Conservation (phyloP, 2,329 filamentous ascomycete genomes). For the Raffaelea arxii region DNA sequence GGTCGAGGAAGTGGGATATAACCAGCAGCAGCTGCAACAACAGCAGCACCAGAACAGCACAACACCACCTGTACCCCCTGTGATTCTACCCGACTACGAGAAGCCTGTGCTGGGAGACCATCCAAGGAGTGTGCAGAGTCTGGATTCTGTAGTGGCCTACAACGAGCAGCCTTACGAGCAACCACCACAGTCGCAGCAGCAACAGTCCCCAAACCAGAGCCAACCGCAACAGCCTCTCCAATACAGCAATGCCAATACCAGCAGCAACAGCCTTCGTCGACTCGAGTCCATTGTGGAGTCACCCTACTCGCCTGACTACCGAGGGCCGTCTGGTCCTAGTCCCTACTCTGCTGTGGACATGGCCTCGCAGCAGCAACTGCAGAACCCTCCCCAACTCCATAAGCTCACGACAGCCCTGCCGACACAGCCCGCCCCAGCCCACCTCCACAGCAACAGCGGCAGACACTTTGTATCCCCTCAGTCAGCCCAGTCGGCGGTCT, state of each 20-base stretch:
- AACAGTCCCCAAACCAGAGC: background rate
- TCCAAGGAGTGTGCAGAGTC: background rate
- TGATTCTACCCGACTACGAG: background rate
- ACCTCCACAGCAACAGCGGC: constrained; percentile 8
- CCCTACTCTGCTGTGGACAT: background rate
- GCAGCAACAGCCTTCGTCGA: constrained; percentile 1
- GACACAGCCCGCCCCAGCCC: background rate
- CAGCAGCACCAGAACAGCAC: too few relatives aligned
- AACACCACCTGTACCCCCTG: background rate
- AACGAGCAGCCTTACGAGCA: too few relatives aligned
- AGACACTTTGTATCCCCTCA: too few relatives aligned
- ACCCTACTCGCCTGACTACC: constrained; percentile 6
- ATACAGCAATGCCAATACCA: background rate
- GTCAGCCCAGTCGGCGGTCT: background rate
- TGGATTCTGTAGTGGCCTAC: background rate
- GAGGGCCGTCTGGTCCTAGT: background rate
- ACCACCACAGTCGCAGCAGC: too few relatives aligned
- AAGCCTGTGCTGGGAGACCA: too few relatives aligned
- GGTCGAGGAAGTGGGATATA: background rate
- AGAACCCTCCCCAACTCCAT: constrained; percentile 10
- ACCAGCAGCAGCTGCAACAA: background rate
- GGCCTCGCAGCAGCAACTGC: background rate
- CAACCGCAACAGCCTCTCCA: background rate
- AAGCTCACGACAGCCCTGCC: constrained; percentile 16
- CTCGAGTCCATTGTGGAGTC: constrained; percentile 15